Conservation (phyloP, 805 yeast species). For the Kregervanrija delftensis region DNA sequence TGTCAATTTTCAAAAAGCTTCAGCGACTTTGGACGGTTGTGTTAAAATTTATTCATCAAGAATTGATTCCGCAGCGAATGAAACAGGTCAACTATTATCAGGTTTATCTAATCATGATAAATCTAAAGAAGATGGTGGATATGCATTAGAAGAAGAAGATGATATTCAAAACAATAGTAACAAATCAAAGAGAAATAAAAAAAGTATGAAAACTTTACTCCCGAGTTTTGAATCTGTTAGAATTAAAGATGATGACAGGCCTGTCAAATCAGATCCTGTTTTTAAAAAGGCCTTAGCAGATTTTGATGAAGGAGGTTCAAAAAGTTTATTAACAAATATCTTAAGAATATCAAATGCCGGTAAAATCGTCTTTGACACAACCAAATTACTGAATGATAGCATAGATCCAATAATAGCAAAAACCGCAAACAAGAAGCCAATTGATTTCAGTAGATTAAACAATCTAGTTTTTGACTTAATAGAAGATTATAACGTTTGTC, state of each 20-base stretch:
- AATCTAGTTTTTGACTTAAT: slow-evolving; percentile 2
- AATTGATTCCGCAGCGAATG: slow-evolving; percentile 86
- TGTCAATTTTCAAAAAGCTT: slow-evolving; percentile 85
- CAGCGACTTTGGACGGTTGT: slow-evolving; percentile 90
- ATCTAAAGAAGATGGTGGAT: slow-evolving; percentile 12
- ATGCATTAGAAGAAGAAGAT: slow-evolving; percentile 11
- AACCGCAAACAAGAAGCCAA: background rate
- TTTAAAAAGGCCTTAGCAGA: slow-evolving; percentile 50
- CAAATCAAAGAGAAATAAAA: slow-evolving; percentile 13
- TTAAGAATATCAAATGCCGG: slow-evolving; percentile 39
- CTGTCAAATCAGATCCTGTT: slow-evolving; percentile 47
- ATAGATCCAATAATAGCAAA: background rate
- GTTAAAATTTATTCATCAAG: slow-evolving; percentile 87
- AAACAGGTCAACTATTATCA: slow-evolving; percentile 69
- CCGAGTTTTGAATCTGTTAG: slow-evolving; percentile 31
- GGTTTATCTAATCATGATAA: slow-evolving; percentile 25
- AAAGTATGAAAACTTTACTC: slow-evolving; percentile 3
- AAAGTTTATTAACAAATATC: slow-evolving; percentile 43
- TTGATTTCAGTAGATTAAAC: background rate
- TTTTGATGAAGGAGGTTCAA: slow-evolving; percentile 60
- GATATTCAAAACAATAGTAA: slow-evolving; percentile 15
- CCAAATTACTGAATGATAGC: slow-evolving; percentile 17
- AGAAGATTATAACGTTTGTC: background rate
- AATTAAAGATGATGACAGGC: slow-evolving; percentile 42
- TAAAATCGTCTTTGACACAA: slow-evolving; percentile 45